A percentile compares a stretch with the other conserved stretches of the same genome.
Conservation (phyloP, 1,284 basidiomycete species). For the Polyporus tsugae region DNA sequence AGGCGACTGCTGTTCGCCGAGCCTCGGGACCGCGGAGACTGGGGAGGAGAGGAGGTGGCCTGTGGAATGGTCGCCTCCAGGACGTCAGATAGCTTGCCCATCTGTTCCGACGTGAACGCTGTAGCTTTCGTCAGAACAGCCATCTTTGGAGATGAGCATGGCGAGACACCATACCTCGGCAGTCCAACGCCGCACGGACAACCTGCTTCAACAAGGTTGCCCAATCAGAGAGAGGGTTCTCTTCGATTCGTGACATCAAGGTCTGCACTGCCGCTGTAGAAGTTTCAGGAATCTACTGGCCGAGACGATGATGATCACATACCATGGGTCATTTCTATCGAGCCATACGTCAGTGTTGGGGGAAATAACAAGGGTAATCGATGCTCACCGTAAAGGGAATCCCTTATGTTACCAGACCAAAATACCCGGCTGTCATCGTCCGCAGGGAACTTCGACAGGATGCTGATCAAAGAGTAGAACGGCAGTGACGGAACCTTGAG, state of each 20-base stretch:
- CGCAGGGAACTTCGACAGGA: constrained; percentile 77
- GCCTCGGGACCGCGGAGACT: constrained; percentile 25
- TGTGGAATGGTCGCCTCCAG: constrained; percentile 43
- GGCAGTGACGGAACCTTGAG: constrained; percentile 83
- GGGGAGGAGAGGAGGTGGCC: constrained; percentile 39
- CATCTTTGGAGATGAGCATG: background rate
- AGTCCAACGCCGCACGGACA: constrained; percentile 58
- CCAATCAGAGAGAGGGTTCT: constrained; percentile 47
- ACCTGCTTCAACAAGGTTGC: constrained; percentile 56
- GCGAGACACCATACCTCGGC: constrained; percentile 55
- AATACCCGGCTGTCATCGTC: constrained; percentile 77
- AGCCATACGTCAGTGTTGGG: background rate
- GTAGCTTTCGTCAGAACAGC: constrained; percentile 9
- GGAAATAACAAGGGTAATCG: background rate
- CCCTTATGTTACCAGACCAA: constrained; percentile 66
- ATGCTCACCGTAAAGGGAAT: constrained; percentile 69
- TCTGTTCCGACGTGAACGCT: constrained; percentile 70
- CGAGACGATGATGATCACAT: constrained; percentile 9
- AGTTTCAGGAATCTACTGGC: constrained; percentile 14
- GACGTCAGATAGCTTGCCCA: constrained; percentile 49
- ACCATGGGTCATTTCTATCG: constrained; percentile 43
- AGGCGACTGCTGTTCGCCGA: constrained; percentile 30
- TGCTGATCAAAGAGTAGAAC: constrained; percentile 75
- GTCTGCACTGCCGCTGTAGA: constrained; percentile 44
- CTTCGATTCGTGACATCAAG: constrained; percentile 45